Percentiles rank a stretch among this genome's conserved stretches.
Conservation (phyloP, 176 grass and related monocot genomes). For the Rhynchospora breviuscula region DNA sequence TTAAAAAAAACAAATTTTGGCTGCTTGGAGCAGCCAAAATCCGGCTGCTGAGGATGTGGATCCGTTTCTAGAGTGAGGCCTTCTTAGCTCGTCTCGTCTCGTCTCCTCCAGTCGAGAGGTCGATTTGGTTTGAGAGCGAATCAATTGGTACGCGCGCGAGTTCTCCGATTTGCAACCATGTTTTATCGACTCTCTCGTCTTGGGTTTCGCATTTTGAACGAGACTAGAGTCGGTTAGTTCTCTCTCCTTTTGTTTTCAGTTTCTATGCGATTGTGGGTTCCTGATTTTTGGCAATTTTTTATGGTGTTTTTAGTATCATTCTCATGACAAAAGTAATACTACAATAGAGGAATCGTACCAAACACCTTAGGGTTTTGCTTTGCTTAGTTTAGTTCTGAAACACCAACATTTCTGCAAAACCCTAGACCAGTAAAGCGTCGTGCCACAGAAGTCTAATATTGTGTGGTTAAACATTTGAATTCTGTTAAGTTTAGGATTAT, state of each 20-base stretch:
- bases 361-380: background rate
- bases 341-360: background rate
- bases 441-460: background rate
- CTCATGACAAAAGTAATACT: background rate
- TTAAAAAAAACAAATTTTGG: no score
- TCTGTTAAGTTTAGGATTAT: background rate
- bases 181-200: constrained; percentile 45
- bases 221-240: constrained; percentile 27
- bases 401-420: background rate
- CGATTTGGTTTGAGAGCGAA: background rate
- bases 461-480: background rate
- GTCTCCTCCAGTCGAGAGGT: background rate
- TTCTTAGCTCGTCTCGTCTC: background rate
- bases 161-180: constrained; percentile 23
- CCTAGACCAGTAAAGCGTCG: background rate
- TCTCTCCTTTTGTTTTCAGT: background rate
- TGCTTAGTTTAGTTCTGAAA: background rate
- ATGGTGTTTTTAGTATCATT: background rate
- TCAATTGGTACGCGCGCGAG: no score
- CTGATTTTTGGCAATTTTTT: background rate
- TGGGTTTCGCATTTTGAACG: constrained; percentile 26
- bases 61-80: background rate
- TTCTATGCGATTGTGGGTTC: background rate
- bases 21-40: no score
- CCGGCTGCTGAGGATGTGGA: no score